Conservation (phyloP, 306 rosid genomes). For the Inga laurina region DNA sequence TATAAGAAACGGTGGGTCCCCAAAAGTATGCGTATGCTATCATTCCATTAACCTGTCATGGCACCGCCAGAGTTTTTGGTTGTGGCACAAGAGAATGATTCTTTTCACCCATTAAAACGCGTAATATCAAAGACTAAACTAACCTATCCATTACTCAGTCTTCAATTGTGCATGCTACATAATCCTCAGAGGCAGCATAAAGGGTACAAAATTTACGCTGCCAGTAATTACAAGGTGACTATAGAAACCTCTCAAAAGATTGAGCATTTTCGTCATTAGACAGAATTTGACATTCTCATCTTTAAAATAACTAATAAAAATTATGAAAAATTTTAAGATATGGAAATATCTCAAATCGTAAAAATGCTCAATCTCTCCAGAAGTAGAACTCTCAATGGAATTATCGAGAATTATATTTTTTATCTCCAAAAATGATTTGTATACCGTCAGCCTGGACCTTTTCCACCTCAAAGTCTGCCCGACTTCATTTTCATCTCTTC, state of each 20-base stretch:
- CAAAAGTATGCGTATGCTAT: neutral
- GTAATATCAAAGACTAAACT: conserved; percentile 2
- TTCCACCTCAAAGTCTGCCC: conserved; percentile 22
- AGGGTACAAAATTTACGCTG: conserved; percentile 59
- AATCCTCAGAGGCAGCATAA: conserved; percentile 45
- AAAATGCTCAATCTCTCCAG: neutral
- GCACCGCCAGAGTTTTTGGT: neutral
- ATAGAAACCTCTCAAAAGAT: neutral
- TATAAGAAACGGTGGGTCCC: neutral
- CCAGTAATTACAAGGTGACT: neutral
- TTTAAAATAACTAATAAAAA: neutral
- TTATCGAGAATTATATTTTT: neutral
- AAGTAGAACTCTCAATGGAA: neutral
- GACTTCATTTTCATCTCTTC: conserved; percentile 27
- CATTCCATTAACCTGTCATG: neutral
- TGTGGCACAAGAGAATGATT: neutral
- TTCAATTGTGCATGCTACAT: neutral
- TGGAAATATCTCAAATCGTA: neutral
- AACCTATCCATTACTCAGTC: neutral
- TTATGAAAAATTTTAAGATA: neutral
- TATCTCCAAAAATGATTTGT: neutral
- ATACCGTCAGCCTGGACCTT: conserved; percentile 20
- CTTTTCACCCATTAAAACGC: neutral
- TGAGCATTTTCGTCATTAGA: neutral
- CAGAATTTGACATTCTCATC: neutral